phyloP scores from a whole-genome alignment of 2,329 filamentous ascomycete genomes.

The Xylariaceae sp. region DNA sequence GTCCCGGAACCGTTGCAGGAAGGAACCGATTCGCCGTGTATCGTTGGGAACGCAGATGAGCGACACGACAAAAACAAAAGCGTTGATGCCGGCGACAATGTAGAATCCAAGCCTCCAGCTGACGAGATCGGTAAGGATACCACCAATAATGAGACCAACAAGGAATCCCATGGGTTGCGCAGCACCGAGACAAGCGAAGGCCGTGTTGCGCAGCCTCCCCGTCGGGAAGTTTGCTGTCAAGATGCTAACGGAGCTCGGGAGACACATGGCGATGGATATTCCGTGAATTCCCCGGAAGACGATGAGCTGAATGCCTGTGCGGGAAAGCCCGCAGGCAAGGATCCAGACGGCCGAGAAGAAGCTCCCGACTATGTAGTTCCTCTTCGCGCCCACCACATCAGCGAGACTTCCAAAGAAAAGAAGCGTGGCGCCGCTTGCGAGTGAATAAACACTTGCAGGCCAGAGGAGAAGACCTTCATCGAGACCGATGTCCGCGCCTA shows the following conservation, averaged over 20 bases:
- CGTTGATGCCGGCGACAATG: constrained; percentile 24
- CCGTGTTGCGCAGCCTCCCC: constrained; percentile 26
- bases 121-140: constrained; percentile 36
- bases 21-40: neutral
- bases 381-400: constrained; percentile 21
- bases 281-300: constrained; percentile 21
- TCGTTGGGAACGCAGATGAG: constrained; percentile 24
- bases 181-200: constrained; percentile 34
- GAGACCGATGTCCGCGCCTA: neutral
- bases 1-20: neutral
- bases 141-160: constrained; percentile 39
- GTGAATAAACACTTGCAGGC: constrained; percentile 19
- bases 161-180: constrained; percentile 39
- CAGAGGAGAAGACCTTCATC: constrained; percentile 3
- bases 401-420: constrained; percentile 21
- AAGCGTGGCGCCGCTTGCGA: constrained; percentile 17
- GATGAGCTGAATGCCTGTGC: constrained; percentile 19
- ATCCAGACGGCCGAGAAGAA: constrained; percentile 15
- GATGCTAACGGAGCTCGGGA: constrained; percentile 22
- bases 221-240: constrained; percentile 13
- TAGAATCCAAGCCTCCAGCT: constrained; percentile 39
- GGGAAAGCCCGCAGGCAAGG: constrained; percentile 14
- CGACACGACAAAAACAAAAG: constrained; percentile 28
- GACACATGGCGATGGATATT: constrained; percentile 19
- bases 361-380: constrained; percentile 15